Evolutionary conservation across 306 rosid genomes (phyloP), one percentile per base, ranked within the genome.

Genomic region (Hippophae tibetana): DNA sequence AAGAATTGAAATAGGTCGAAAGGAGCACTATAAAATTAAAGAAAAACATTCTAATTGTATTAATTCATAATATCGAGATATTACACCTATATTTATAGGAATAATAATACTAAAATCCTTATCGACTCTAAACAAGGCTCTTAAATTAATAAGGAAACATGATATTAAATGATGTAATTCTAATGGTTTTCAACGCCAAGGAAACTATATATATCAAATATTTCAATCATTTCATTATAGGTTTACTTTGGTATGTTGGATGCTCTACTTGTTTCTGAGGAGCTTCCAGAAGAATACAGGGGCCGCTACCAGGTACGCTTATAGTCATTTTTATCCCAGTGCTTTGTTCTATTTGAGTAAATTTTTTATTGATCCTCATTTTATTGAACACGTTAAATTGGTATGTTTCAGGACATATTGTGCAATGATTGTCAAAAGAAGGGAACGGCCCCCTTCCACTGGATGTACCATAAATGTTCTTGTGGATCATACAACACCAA

Each of bases 401-500:
- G 27, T 10, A 25, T 53, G 41, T 8, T 25, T n/a, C 64, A 81
- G 86, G 86, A 81, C 14, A 69, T 81, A 47, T 75, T 81, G 52
- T 81, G 86, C 68, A 81, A 77, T 66, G 86, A 81, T 69, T 81
- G 86, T 65, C 68, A 61, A 41, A 77, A 47, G 72, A 81, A 77
- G 59, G 83, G 80, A 25, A 77, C 45, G 3, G 76, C 83, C 7
- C 76, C 49, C 60, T 81, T 81, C 76, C 86, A 81, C 62, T 81
- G 86, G 86, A 64, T 81, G 47, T 77, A 77, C 76, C 86, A 77
- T 31, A 81, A 81, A 27, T 81, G 86, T 56, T 47, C 41, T 60
- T 81, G 86, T 40, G 74, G 80, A 62, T 81, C 86, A 57, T 81
- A 81, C 12, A 81, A 81, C 57, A 81, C 86, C 18, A 68, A 77